Conservation (phyloP, 208 protist genomes). For the Leptomonas pyrrhocoris region DNA sequence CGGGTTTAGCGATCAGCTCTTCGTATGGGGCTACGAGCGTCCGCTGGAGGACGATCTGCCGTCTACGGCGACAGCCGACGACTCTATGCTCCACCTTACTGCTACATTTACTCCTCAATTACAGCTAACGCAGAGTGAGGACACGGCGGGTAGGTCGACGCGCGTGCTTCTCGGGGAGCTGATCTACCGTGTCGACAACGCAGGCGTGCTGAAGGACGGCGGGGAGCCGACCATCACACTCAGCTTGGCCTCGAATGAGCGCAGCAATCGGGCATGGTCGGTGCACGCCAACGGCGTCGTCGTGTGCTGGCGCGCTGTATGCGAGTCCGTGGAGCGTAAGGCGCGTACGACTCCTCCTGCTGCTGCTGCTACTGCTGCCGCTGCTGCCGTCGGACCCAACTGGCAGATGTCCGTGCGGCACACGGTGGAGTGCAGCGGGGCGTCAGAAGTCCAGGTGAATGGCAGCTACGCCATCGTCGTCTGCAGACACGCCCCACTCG, state of each 20-base stretch:
- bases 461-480: constrained; percentile 56
- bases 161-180: constrained; percentile 32
- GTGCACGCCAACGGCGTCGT: constrained; percentile 65
- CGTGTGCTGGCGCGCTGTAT: constrained; percentile 70
- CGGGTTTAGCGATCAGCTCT: constrained; percentile 68
- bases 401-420: constrained; percentile 72
- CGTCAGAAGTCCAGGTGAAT: constrained; percentile 48
- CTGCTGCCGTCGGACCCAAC: constrained; percentile 9
- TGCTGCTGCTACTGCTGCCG: too few species aligned
- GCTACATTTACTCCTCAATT: constrained; percentile 33
- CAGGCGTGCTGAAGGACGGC: constrained; percentile 15
- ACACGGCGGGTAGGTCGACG: not conserved
- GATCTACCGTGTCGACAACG: constrained; percentile 27
- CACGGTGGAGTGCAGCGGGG: constrained; percentile 52
- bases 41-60: constrained; percentile 12
- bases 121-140: constrained; percentile 1
- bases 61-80: constrained; percentile 5
- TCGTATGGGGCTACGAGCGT: constrained; percentile 60
- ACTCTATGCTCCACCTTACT: constrained; percentile 28
- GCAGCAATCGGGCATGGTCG: constrained; percentile 68
- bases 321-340: constrained; percentile 14
- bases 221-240: constrained; percentile 42
- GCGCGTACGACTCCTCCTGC: not conserved
- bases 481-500: constrained; percentile 48
- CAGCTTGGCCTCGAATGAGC: constrained; percentile 55